These are phyloP conservation scores for Neodidymelliopsis sp. DNA, from an alignment of 2,329 filamentous ascomycete species.

Conservation along the genomic window DNA sequence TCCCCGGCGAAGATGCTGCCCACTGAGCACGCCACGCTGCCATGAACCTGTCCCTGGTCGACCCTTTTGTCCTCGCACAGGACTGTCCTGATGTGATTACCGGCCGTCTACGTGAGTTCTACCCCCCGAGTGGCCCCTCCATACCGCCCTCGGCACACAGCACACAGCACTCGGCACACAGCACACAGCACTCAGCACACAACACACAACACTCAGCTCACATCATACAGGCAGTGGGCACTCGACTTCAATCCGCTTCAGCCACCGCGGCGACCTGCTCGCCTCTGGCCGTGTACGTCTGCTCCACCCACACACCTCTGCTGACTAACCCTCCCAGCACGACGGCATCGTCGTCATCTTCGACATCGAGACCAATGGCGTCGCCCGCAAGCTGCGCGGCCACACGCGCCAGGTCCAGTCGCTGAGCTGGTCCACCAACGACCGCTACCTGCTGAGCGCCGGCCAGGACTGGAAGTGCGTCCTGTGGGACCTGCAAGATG, in stretches of 20 bases:
- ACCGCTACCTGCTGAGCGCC: constrained; percentile 87
- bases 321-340: constrained; percentile 51
- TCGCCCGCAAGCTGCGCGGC: constrained; percentile 90
- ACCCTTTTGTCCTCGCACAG: constrained; percentile 74
- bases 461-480: constrained; percentile 97
- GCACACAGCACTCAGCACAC: too few relatives aligned
- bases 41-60: constrained; percentile 77
- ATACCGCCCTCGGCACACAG: constrained; percentile 61
- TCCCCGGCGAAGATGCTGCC: constrained; percentile 31
- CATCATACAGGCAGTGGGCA: constrained; percentile 63
- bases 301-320: not conserved
- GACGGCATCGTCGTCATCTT: constrained; percentile 96
- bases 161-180: too few relatives aligned
- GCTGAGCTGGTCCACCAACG: constrained; percentile 92
- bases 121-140: constrained; percentile 62
- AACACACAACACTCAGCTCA: constrained; percentile 27
- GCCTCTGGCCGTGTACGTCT: constrained; percentile 80
- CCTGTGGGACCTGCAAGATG: constrained; percentile 87
- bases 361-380: constrained; percentile 96
- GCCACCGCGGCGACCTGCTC: constrained; percentile 90
- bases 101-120: constrained; percentile 78
- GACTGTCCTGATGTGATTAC: constrained; percentile 93
- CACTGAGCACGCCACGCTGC: constrained; percentile 27
- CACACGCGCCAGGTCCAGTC: constrained; percentile 95
- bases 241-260: constrained; percentile 80